These are phyloP conservation scores for Moesziomyces antarcticus DNA, from an alignment of 1,284 basidiomycete genomes.

Conservation along the genomic window DNA sequence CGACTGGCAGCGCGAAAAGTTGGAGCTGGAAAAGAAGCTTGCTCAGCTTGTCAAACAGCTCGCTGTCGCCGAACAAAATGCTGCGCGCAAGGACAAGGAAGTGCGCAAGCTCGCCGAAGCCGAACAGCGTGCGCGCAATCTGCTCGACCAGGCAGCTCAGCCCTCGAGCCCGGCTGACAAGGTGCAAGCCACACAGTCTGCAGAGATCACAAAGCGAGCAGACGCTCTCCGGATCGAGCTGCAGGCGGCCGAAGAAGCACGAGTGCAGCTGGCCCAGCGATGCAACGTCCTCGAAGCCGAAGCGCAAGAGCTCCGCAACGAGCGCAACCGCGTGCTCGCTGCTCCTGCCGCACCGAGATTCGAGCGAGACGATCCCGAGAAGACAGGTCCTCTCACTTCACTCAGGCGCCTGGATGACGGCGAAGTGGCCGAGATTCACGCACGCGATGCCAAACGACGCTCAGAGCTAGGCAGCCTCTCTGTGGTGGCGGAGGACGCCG, in stretches of 20 bases:
- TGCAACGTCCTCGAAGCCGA: conserved; percentile 29
- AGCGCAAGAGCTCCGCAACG: conserved; percentile 25
- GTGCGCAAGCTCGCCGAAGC: conserved; percentile 25
- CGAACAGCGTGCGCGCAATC: conserved; percentile 16
- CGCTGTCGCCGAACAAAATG: conserved; percentile 26
- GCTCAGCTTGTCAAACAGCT: conserved; percentile 29
- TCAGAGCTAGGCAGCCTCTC: conserved; percentile 23
- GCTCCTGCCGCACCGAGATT: not conserved
- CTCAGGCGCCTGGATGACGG: conserved; percentile 23
- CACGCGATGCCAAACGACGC: conserved; percentile 27
- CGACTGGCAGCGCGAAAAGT: conserved; percentile 43
- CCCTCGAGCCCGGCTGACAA: not conserved
- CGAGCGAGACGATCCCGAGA: not conserved
- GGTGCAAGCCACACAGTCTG: not conserved
- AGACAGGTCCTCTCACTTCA: conserved; percentile 9
- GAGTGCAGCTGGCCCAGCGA: conserved; percentile 11
- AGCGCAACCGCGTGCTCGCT: conserved; percentile 14
- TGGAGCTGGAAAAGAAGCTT: conserved; percentile 39
- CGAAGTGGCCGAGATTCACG: conserved; percentile 37
- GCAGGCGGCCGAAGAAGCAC: conserved; percentile 13
- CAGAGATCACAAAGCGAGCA: conserved; percentile 12
- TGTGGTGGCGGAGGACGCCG: conserved; percentile 24
- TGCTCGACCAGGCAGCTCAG: conserved; percentile 27
- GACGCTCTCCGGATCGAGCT: conserved; percentile 13
- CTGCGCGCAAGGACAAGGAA: conserved; percentile 34